These are phyloP conservation scores for Fragilariopsis cylindrus DNA, from an alignment of 108 stramenopile species.

Conservation along the genomic window DNA sequence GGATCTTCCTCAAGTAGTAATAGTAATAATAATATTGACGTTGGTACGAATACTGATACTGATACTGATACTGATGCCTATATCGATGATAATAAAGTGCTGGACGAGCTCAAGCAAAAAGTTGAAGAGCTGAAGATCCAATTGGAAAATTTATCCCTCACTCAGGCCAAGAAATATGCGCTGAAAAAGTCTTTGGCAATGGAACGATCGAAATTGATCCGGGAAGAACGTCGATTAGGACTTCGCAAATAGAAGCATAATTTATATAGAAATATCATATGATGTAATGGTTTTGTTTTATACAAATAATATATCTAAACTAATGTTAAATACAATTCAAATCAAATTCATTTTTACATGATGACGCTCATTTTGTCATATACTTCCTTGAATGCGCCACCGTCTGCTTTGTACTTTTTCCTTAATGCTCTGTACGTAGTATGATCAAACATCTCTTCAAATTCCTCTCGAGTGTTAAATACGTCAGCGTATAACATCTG, in stretches of 20 bases:
- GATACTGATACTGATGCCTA: neutral
- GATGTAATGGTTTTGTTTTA: neutral
- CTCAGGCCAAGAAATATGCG: conserved; percentile 47
- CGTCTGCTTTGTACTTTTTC: conserved; percentile 45
- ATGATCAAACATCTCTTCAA: conserved; percentile 62
- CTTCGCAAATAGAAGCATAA: conserved; percentile 1
- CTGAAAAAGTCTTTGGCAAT: conserved; percentile 49
- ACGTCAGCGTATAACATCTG: conserved; percentile 57
- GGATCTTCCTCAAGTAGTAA: no score
- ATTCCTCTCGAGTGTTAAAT: conserved; percentile 49
- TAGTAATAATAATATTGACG: neutral
- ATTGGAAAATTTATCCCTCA: conserved; percentile 28
- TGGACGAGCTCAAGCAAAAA: conserved; percentile 9
- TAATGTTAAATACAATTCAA: no score
- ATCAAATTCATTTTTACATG: neutral
- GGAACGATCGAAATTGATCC: conserved; percentile 44
- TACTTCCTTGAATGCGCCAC: conserved; percentile 50
- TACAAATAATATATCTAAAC: neutral
- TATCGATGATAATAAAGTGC: neutral
- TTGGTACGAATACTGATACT: neutral
- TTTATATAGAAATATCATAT: no score
- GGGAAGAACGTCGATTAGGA: conserved; percentile 36
- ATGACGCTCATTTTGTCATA: conserved; percentile 54
- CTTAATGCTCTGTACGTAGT: conserved; percentile 39
- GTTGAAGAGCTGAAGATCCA: conserved; percentile 29